Evolutionary conservation across 305 asterid species (phyloP).

Genomic region (Caryopteris hybrid): DNA sequence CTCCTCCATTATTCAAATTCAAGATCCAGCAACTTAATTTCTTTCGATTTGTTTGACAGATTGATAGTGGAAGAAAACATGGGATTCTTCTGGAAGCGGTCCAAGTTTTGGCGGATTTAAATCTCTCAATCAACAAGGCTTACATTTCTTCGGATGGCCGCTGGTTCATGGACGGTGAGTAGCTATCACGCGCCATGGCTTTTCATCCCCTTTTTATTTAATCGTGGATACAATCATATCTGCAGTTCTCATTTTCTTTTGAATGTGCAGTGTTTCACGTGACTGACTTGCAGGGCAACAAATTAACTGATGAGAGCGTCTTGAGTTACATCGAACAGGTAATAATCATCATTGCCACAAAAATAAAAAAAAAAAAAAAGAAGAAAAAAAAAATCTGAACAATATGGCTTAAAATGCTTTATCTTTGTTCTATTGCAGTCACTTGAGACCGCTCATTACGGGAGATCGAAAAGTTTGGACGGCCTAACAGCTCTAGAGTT

Average conservation of each 20-base stretch:
- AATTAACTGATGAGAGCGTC: constrained; percentile 78
- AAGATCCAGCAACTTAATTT: too few species aligned
- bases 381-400: too few species aligned
- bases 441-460: constrained; percentile 63
- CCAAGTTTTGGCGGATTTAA: constrained; percentile 85
- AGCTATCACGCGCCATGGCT: constrained; percentile 8
- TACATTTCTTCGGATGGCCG: constrained; percentile 91
- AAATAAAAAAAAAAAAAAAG: too few species aligned
- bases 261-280: constrained; percentile 93
- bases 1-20: too few species aligned
- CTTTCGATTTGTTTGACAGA: too few species aligned
- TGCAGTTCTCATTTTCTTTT: too few species aligned
- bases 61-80: constrained; percentile 85
- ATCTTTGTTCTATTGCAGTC: too few species aligned
- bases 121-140: constrained; percentile 86
- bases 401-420: too few species aligned
- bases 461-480: constrained; percentile 49
- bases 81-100: constrained; percentile 92
- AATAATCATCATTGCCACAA: too few species aligned
- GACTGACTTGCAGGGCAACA: constrained; percentile 83
- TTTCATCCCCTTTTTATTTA: not conserved
- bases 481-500: constrained; percentile 78
- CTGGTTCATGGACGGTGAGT: constrained; percentile 98
- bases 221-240: too few species aligned
- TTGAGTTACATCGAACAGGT: constrained; percentile 90